Evolutionary conservation across 2,329 filamentous ascomycete species (phyloP).

Genomic region (Diaporthe citrichinensis): DNA sequence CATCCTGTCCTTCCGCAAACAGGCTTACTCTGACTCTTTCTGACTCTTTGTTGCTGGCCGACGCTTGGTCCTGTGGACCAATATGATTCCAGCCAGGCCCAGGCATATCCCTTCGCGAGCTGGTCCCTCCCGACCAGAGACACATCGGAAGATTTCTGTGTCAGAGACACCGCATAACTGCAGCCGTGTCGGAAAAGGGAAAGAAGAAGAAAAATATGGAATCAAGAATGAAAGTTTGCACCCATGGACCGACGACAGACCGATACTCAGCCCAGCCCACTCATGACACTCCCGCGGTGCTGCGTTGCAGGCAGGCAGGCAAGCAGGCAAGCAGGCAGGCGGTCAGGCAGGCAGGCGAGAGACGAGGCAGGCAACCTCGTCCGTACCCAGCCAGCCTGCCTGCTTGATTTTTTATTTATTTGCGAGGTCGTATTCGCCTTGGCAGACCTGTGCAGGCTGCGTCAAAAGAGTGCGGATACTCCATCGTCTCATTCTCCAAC

Average conservation of each 20-base stretch:
- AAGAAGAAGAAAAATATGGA: not conserved
- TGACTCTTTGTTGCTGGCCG: not conserved
- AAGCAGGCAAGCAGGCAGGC: not conserved
- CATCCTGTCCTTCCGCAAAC: slow-evolving; percentile 1
- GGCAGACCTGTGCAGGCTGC: slow-evolving; percentile 7
- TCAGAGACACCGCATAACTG: slow-evolving; percentile 3
- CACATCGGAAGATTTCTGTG: slow-evolving; percentile 16
- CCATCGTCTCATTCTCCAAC: slow-evolving; percentile 21
- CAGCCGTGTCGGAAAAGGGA: not conserved
- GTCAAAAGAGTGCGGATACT: slow-evolving; percentile 10
- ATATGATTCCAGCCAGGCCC: not conserved
- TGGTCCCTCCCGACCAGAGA: not conserved
- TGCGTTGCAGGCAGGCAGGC: not conserved
- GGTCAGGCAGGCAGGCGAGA: slow-evolving; percentile 1
- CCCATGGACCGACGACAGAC: not conserved
- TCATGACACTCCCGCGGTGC: not conserved
- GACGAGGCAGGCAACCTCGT: slow-evolving; percentile 8
- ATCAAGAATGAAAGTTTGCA: not conserved
- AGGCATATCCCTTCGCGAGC: not conserved
- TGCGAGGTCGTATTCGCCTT: not conserved
- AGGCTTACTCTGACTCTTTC: not conserved
- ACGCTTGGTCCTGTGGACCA: not conserved
- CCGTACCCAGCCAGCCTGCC: not conserved
- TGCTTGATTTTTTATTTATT: not conserved
- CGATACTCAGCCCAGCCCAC: not conserved